Evolutionary conservation across 2,329 filamentous ascomycete genomes (phyloP), one percentile per base, ranked within the genome.

Genomic region (Xylariaceae sp.): DNA sequence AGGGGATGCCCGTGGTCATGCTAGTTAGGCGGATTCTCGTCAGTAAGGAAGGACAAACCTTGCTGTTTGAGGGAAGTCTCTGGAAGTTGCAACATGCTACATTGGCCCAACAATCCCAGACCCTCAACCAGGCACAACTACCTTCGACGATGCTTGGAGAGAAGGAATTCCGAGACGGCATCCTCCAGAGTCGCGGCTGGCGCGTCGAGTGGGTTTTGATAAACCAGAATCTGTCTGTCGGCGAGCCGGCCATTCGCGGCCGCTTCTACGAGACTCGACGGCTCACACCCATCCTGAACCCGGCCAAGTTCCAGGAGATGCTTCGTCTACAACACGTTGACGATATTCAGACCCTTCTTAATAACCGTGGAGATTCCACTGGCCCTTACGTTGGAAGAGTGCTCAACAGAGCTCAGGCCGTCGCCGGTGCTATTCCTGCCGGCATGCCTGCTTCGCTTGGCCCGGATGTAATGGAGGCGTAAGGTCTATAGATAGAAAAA

Each of bases 221-320:
- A 1, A 61, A 67, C 43, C 53, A 53, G 23, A 65, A 69, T 34
- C 65, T 66, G 26, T 59, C 65, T 6, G 71, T 73, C 45, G 53
- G 48, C 28, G 82, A 84, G 64, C 66, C 68, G 12, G 74, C 75
- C 19, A 75, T 86, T 47, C 75, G 77, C 55, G 83, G 83, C 47
- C 76, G 83, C n/a, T 85, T 85, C 71, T 86, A 86, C 71, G 79
- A 83, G 14, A 81, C 80, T n/a, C 72, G 78, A 55, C 75, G 77
- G 56, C 74, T 86, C 31, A 79, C 83, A 70, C 76, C 77, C 14
- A 77, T 84, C 52, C 71, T 85, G 50, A 75, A 81, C 36, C 73
- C 74, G 8, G 67, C 65, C 1, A 70, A 68, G 4, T 78, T 76
- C 56, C 69, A 77, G 36, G 68, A 69, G 4, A 73, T 75, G 14